Percentiles rank a stretch among this genome's conserved stretches.
Evolutionary conservation across 2,329 filamentous ascomycete species (phyloP).

Genomic region (Paraconiothyrium brasiliense): DNA sequence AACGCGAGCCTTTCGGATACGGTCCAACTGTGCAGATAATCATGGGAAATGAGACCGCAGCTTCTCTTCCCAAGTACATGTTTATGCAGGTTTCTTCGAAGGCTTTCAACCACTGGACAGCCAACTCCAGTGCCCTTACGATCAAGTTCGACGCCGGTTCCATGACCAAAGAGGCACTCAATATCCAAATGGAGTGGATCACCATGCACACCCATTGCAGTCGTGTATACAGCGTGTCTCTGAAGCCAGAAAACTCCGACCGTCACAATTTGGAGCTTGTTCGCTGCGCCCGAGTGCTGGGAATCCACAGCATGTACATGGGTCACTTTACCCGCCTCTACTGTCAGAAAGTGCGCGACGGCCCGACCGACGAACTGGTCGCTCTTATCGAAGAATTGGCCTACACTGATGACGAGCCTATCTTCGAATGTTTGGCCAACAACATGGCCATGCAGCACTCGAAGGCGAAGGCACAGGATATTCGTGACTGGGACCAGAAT

Average conservation of each 20-base stretch:
- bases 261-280: conserved; percentile 36
- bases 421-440: conserved; percentile 41
- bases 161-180: conserved; percentile 31
- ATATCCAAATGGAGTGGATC: conserved; percentile 35
- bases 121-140: conserved; percentile 22
- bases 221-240: conserved; percentile 34
- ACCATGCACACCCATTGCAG: conserved; percentile 32
- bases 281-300: conserved; percentile 34
- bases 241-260: conserved; percentile 28
- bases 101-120: conserved; percentile 32
- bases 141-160: conserved; percentile 27
- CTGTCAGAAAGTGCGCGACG: conserved; percentile 39
- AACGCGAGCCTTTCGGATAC: conserved; percentile 32
- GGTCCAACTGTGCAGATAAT: conserved; percentile 33
- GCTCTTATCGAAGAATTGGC: conserved; percentile 28
- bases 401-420: conserved; percentile 33
- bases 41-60: conserved; percentile 27
- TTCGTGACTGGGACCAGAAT: not conserved
- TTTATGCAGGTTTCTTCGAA: conserved; percentile 40
- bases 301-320: conserved; percentile 41
- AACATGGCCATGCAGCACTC: conserved; percentile 30
- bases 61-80: conserved; percentile 33
- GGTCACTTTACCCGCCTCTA: conserved; percentile 41
- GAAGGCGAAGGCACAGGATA: not conserved
- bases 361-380: conserved; percentile 26